Conservation (phyloP, 2,329 filamentous ascomycete species). For the Phyllosticta paracitricarpa region DNA sequence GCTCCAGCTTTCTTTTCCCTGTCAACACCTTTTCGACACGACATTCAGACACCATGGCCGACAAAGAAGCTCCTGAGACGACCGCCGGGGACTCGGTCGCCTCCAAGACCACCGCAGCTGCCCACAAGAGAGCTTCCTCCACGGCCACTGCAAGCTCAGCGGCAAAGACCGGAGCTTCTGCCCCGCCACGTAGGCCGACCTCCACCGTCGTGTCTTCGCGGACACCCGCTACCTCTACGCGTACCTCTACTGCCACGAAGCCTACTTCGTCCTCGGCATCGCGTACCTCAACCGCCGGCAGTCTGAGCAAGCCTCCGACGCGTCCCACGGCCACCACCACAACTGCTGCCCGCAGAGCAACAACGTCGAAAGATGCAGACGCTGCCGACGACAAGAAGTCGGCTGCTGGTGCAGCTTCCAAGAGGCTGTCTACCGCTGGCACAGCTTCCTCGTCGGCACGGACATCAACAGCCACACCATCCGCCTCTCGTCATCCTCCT, state of each 20-base stretch:
- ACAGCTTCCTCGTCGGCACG: slow-evolving; percentile 4
- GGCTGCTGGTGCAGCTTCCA: neutral
- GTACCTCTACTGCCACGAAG: slow-evolving; percentile 4
- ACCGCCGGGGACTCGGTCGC: neutral
- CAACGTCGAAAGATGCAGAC: neutral
- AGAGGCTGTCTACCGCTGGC: slow-evolving; percentile 6
- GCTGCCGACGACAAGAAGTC: slow-evolving; percentile 6
- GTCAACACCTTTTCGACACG: slow-evolving; percentile 1
- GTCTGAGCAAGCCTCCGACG: slow-evolving; percentile 5
- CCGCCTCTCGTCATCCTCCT: neutral
- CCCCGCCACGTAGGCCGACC: slow-evolving; percentile 6
- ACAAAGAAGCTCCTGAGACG: slow-evolving; percentile 3
- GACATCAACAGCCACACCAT: neutral
- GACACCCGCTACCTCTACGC: slow-evolving; percentile 1
- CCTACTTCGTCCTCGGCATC: slow-evolving; percentile 4
- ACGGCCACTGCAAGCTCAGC: slow-evolving; percentile 2
- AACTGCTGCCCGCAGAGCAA: neutral
- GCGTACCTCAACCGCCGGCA: slow-evolving; percentile 4
- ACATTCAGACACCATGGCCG: slow-evolving; percentile 6
- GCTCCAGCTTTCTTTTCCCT: neutral
- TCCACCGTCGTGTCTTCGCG: slow-evolving; percentile 7
- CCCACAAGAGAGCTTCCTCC: slow-evolving; percentile 5
- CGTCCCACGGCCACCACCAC: slow-evolving; percentile 1
- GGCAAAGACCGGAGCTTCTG: slow-evolving; percentile 8
- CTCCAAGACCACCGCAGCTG: neutral